Percentiles rank a stretch among this genome's conserved stretches.
phyloP scores from a whole-genome alignment of 306 rosid genomes.

The Pyrus pyrifolia region DNA sequence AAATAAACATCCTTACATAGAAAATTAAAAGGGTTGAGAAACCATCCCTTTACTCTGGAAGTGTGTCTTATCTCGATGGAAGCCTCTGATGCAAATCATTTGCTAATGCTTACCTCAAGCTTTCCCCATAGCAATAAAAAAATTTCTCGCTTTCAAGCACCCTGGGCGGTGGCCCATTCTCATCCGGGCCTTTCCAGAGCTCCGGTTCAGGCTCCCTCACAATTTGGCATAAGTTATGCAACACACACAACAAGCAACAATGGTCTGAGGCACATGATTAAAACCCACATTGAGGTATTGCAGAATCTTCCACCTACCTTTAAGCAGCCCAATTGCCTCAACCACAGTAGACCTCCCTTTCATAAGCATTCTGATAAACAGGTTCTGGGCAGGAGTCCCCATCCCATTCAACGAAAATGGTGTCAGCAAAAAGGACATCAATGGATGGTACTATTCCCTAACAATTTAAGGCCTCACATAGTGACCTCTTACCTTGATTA shows the following conservation, averaged over 20 bases:
- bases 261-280: conserved; percentile 78
- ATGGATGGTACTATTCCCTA: conserved; percentile 87
- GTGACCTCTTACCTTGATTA: conserved; percentile 50
- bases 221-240: conserved; percentile 90
- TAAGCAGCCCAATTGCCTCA: conserved; percentile 81
- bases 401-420: conserved; percentile 61
- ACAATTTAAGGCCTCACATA: conserved; percentile 75
- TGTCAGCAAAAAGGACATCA: conserved; percentile 61
- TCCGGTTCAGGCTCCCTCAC: conserved; percentile 93
- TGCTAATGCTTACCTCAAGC: conserved; percentile 79
- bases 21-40: background rate
- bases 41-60: background rate
- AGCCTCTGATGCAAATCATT: conserved; percentile 93
- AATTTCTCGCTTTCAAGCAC: conserved; percentile 66
- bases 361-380: conserved; percentile 91
- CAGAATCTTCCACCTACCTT: conserved; percentile 89
- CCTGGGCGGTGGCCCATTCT: conserved; percentile 59
- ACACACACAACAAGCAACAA: conserved; percentile 86
- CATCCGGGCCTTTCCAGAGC: conserved; percentile 81
- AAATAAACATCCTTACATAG: background rate
- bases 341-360: conserved; percentile 82
- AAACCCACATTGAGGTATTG: conserved; percentile 78
- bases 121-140: conserved; percentile 63
- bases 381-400: conserved; percentile 82
- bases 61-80: conserved; percentile 49